Evolutionary conservation across 371 early-diverging fungal genomes (phyloP).

Genomic region (Mortierella sp.): DNA sequence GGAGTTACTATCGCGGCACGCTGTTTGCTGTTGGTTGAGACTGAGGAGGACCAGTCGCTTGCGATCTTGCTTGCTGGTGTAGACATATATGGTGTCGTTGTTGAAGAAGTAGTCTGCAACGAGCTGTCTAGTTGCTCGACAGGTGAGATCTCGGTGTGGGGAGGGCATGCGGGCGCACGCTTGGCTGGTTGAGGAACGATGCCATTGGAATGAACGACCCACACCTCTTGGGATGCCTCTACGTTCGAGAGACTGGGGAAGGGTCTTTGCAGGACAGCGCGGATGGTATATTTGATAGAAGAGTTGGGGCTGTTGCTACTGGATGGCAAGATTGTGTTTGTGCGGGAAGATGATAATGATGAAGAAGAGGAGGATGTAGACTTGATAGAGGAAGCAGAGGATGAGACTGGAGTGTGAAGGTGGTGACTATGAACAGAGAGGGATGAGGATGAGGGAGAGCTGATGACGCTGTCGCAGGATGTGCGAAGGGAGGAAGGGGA

Average conservation of each 20-base stretch:
- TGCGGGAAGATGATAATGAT: neutral
- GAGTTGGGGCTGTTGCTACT: conserved; percentile 24
- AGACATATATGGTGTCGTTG: neutral
- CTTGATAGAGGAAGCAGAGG: neutral
- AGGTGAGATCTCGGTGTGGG: neutral
- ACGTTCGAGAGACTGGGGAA: conserved; percentile 45
- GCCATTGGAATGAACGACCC: conserved; percentile 33
- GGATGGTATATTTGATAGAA: conserved; percentile 33
- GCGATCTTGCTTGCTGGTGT: neutral
- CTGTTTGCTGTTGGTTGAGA: neutral
- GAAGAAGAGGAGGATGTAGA: neutral
- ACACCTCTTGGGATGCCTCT: conserved; percentile 45
- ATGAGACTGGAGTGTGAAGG: conserved; percentile 6
- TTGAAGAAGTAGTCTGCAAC: neutral
- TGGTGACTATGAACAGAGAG: neutral
- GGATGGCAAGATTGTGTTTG: conserved; percentile 22
- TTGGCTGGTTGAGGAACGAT: neutral
- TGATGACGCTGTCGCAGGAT: conserved; percentile 15
- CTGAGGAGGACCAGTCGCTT: conserved; percentile 6
- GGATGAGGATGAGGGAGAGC: conserved; percentile 4
- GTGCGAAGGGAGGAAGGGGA: neutral
- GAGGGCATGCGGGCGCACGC: neutral
- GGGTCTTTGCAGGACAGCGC: conserved; percentile 39
- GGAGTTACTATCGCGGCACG: neutral
- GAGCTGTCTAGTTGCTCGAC: neutral